Evolutionary conservation across 108 stramenopile genomes (phyloP).

Genomic region (Asterionellopsis glacialis): DNA sequence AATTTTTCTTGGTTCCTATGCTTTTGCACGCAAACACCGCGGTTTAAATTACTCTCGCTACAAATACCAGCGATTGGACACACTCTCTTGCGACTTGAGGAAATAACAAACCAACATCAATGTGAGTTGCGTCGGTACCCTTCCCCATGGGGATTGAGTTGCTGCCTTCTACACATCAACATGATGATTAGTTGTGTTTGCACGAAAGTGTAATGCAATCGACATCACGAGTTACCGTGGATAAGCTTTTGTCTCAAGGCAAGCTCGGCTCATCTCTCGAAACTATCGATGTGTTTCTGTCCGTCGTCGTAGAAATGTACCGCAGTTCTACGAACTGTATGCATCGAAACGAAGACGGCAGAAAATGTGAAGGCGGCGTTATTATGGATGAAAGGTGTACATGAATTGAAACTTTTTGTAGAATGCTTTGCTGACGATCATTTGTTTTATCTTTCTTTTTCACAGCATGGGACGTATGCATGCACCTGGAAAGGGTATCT

Average conservation of each 20-base stretch:
- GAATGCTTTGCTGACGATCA: constrained; percentile 5
- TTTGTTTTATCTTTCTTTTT: constrained; percentile 7
- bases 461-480: constrained; percentile 92
- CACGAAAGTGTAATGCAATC: not conserved
- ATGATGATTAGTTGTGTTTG: not conserved
- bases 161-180: constrained; percentile 78
- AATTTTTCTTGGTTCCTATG: no score
- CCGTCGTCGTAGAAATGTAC: not conserved
- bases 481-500: constrained; percentile 99
- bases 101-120: constrained; percentile 17
- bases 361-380: no score
- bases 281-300: no score
- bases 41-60: no score
- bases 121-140: constrained; percentile 79
- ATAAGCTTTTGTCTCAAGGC: not conserved
- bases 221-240: not conserved
- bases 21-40: no score
- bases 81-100: no score
- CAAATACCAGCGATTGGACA: no score
- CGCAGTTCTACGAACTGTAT: not conserved
- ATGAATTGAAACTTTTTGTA: not conserved
- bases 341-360: not conserved
- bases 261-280: constrained; percentile 1
- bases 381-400: no score
- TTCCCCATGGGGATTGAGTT: constrained; percentile 28